These are phyloP conservation scores for Prinsepia uniflora DNA, from an alignment of 306 rosid genomes.

Conservation along the genomic window DNA sequence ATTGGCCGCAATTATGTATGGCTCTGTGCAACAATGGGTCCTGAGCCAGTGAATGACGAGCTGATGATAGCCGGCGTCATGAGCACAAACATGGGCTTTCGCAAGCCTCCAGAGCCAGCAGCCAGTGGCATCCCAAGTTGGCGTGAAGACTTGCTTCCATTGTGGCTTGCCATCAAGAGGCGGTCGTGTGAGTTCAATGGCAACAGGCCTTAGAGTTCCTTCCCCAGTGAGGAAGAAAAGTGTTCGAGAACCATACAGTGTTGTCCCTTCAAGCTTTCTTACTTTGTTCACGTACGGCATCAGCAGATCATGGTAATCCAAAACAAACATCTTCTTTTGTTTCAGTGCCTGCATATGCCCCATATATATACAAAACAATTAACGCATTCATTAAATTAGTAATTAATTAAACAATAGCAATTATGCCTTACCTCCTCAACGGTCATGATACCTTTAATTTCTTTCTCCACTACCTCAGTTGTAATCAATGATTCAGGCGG, in stretches of 20 bases:
- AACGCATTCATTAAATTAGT: neutral
- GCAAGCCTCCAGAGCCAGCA: constrained; percentile 39
- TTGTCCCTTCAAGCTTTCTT: constrained; percentile 30
- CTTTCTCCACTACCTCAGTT: constrained; percentile 21
- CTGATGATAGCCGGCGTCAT: constrained; percentile 36
- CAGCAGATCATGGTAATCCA: constrained; percentile 37
- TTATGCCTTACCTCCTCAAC: constrained; percentile 27
- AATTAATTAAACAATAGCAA: no score
- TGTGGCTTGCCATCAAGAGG: constrained; percentile 19
- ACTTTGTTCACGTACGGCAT: constrained; percentile 35
- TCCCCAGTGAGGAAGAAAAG: constrained; percentile 34
- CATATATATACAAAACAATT: neutral
- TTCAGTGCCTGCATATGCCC: constrained; percentile 37
- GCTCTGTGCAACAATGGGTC: constrained; percentile 35
- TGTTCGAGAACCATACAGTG: constrained; percentile 39
- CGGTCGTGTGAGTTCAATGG: constrained; percentile 42
- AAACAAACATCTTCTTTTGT: constrained; percentile 27
- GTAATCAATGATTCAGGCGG: constrained; percentile 38
- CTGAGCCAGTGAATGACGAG: constrained; percentile 39
- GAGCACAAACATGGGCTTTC: constrained; percentile 36
- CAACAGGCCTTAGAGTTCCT: constrained; percentile 30
- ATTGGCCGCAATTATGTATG: constrained; percentile 36
- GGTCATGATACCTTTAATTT: constrained; percentile 35
- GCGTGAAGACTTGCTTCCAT: constrained; percentile 34
- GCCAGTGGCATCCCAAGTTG: constrained; percentile 31